Base-by-base conservation (phyloP, 78 protist species). In the Ministeria vibrans region DNA sequence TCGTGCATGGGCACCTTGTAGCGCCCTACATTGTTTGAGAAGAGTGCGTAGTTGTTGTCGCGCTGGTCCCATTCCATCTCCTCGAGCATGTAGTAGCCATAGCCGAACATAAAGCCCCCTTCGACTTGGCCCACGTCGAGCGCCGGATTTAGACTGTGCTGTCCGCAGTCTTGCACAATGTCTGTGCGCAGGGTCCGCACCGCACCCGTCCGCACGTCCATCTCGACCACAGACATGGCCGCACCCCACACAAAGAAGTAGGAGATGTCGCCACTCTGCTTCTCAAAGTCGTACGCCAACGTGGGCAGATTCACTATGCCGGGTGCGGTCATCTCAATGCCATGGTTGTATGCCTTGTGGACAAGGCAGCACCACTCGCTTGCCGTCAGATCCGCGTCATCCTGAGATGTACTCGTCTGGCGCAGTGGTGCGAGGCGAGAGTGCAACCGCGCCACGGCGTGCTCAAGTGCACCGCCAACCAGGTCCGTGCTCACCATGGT, bases 41-140 rank as follows among this genome's bases (percentile, higher is more conserved):
- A n/a, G n/a, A n/a, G n/a, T n/a, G n/a, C n/a, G n/a, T n/a, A n/a
- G n/a, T n/a, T n/a, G n/a, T n/a, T n/a, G n/a, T n/a, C n/a, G n/a
- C n/a, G n/a, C 71, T 2, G 7, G 64, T 7, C 27, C 28, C 2
- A 86, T 46, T 34, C 1, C 75, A 59, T 5, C 74, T 89, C 91
- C 82, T 94, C 97, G 49, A 38, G 83, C 13, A 42, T 13, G 73
- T 20, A 75, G 74, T 9, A 45, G 64, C 74, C 77, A 23, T 46
- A 2, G 25, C 69, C 79, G 30, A 22, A 2, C 23, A 84, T 63
- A 25, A 78, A 79, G 45, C 85, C 88, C 1, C 89, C 93, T n/a
- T 83, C 88, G 28, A 80, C 80, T 79, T 90, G 93, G 7, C 88
- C 88, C 0, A 90, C 23, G 66, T 90, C 93, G 42, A 90, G 15